Conservation (phyloP, 768 basidiomycete species). For the Boletus reticulatus region DNA sequence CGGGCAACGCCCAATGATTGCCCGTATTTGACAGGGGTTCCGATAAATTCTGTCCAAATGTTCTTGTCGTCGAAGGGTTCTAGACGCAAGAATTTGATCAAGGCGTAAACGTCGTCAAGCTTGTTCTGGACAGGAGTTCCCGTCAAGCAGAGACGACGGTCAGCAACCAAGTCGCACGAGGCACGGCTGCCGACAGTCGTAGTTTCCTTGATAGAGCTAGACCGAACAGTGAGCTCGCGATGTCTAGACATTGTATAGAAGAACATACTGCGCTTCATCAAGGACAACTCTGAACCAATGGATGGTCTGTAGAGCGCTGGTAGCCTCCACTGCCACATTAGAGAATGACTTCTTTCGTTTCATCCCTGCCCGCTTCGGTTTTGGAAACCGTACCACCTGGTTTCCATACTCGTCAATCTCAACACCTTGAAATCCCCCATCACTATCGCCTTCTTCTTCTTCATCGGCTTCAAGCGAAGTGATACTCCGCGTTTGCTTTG, state of each 20-base stretch:
- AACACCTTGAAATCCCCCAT: conserved; percentile 57
- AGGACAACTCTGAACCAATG: conserved; percentile 96
- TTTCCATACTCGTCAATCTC: conserved; percentile 72
- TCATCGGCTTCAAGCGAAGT: conserved; percentile 59
- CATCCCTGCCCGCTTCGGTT: conserved; percentile 64
- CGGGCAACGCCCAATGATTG: conserved; percentile 87
- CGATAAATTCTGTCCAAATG: conserved; percentile 90
- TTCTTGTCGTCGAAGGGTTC: conserved; percentile 92
- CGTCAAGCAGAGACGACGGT: conserved; percentile 91
- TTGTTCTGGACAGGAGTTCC: conserved; percentile 99
- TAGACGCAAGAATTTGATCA: conserved; percentile 93
- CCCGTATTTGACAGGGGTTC: conserved; percentile 89
- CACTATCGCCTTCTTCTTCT: conserved; percentile 64
- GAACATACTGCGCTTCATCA: conserved; percentile 92
- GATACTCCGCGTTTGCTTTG: conserved; percentile 76
- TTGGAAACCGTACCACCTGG: conserved; percentile 54
- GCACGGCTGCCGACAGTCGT: conserved; percentile 92
- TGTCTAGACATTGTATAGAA: not conserved
- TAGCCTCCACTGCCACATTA: conserved; percentile 43
- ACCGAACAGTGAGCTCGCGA: not conserved
- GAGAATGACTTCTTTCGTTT: conserved; percentile 60
- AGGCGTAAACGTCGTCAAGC: conserved; percentile 94
- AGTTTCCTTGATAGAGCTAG: conserved; percentile 94
- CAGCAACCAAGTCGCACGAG: conserved; percentile 91
- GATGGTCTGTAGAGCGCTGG: conserved; percentile 88